Evolutionary conservation across 2,329 filamentous ascomycete genomes (phyloP).

Genomic region (Xylaria sp.): DNA sequence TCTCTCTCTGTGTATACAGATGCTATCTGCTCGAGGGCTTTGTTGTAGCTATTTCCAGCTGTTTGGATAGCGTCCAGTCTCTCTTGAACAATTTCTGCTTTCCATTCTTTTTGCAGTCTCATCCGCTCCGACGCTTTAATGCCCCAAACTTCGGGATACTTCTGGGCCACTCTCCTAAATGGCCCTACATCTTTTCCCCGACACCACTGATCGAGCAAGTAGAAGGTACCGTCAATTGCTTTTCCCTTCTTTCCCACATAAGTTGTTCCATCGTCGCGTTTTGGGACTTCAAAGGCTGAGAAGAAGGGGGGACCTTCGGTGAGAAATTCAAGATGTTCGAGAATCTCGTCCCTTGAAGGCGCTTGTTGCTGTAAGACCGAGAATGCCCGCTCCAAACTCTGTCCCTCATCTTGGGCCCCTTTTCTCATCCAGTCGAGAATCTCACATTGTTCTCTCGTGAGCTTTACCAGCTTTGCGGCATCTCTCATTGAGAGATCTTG

Average conservation of each 20-base stretch:
- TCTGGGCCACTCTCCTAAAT: constrained; percentile 13
- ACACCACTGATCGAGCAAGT: constrained; percentile 67
- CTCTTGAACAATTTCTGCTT: constrained; percentile 11
- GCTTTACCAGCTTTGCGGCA: constrained; percentile 52
- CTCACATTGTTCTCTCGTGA: constrained; percentile 12
- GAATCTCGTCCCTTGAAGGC: constrained; percentile 47
- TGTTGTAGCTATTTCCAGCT: constrained; percentile 53
- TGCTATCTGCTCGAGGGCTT: constrained; percentile 53
- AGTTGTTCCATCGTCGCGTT: constrained; percentile 56
- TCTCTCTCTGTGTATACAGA: constrained; percentile 50
- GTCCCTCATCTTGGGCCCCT: constrained; percentile 47
- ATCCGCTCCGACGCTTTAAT: constrained; percentile 15
- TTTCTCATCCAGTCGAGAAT: constrained; percentile 46
- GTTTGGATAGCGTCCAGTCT: constrained; percentile 12
- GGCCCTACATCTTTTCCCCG: constrained; percentile 9
- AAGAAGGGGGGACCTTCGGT: constrained; percentile 60
- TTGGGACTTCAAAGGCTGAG: constrained; percentile 65
- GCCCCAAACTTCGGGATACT: constrained; percentile 22
- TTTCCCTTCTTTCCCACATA: constrained; percentile 59
- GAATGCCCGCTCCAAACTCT: constrained; percentile 38
- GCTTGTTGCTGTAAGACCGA: constrained; percentile 30
- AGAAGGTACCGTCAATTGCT: constrained; percentile 52
- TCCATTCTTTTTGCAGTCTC: constrained; percentile 17
- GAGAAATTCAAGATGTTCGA: constrained; percentile 49
- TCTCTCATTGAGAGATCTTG: constrained; percentile 57